Conservation (phyloP, 768 basidiomycete species). For the Amanita rubescens region DNA sequence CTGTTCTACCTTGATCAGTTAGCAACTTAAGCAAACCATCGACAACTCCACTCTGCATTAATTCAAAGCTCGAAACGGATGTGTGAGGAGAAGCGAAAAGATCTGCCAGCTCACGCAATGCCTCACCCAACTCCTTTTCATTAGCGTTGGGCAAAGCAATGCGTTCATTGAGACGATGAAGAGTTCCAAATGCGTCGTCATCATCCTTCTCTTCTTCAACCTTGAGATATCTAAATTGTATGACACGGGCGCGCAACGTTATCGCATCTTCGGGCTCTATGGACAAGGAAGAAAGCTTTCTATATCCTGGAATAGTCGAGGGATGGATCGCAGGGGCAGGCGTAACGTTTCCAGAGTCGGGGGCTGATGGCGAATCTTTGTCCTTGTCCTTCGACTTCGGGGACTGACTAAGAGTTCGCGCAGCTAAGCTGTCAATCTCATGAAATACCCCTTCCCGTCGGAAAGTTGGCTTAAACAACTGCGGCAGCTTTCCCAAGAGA, state of each 20-base stretch:
- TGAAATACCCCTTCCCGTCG: slow-evolving; percentile 94
- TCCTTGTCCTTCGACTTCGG: slow-evolving; percentile 40
- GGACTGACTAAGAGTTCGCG: slow-evolving; percentile 47
- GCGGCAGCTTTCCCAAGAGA: slow-evolving; percentile 75
- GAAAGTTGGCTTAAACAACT: slow-evolving; percentile 83
- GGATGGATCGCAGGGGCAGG: slow-evolving; percentile 26
- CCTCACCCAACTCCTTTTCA: slow-evolving; percentile 57
- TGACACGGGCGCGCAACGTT: slow-evolving; percentile 84
- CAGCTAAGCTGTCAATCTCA: slow-evolving; percentile 78
- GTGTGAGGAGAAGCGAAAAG: slow-evolving; percentile 70
- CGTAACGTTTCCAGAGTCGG: slow-evolving; percentile 30
- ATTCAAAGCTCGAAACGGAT: slow-evolving; percentile 91
- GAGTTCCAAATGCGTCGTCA: slow-evolving; percentile 55
- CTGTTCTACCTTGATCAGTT: slow-evolving; percentile 53
- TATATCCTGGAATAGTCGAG: slow-evolving; percentile 52
- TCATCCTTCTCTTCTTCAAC: slow-evolving; percentile 48
- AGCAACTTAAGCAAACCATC: slow-evolving; percentile 81
- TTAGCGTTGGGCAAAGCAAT: slow-evolving; percentile 47
- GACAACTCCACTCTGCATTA: slow-evolving; percentile 89
- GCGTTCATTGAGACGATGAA: slow-evolving; percentile 57
- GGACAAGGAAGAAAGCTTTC: slow-evolving; percentile 60
- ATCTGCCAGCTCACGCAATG: slow-evolving; percentile 68
- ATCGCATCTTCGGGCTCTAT: slow-evolving; percentile 87
- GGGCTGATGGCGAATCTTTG: slow-evolving; percentile 35
- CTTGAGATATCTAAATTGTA: slow-evolving; percentile 74